Base-by-base conservation (phyloP, 1,284 basidiomycete genomes). In the Austroboletus rostrupii region DNA sequence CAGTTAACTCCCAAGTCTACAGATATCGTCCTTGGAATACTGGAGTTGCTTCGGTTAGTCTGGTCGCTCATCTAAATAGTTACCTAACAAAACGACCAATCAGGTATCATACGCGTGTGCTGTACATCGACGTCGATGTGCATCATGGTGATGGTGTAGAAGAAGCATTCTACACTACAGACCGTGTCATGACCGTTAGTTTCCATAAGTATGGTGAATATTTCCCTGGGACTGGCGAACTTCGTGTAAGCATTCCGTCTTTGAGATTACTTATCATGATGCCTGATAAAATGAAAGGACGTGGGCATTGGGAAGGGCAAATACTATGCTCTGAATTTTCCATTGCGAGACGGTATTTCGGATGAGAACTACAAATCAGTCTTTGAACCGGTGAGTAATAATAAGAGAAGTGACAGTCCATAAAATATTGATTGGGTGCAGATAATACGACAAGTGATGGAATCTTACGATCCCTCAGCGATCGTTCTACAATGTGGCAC, bases 121-220 rank as follows among this genome's bases (percentile, higher is more conserved):
- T 99, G 26, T 99, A 99, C 71, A 94, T 99, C 61, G 97, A 99
- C 65, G 97, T 99, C 54, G 97, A 99, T 65, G 92, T 97, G 0
- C 97, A 99, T 68, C 97, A 99, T 59, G 97, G 97, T 16, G 97
- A 99, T 69, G 97, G 97, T 39, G 97, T 99, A 9, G 97, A 99
- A 68, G 97, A 99, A 70, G 97, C 97, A 0, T 99, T 99, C 69
- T 99, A 98, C 69, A 97, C 95, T 1, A 99, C 97, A 14, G 96
- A 99, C 66, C 79, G 97, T 41, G 97, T 99, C 45, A 99, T 99
- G 97, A 98, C 96, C 0, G 87, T 87, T 65, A 94, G 90, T 60
- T 97, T 99, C 72, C 97, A 99, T 72, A 99, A 99, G 71, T 99
- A 97, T 61, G 97, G 97, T 43, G 97, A 99, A 69, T 99, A 92